Evolutionary conservation across 2,329 filamentous ascomycete species (phyloP), one percentile per base, ranked within the genome.

Genomic region (Xylariaceae sp.): DNA sequence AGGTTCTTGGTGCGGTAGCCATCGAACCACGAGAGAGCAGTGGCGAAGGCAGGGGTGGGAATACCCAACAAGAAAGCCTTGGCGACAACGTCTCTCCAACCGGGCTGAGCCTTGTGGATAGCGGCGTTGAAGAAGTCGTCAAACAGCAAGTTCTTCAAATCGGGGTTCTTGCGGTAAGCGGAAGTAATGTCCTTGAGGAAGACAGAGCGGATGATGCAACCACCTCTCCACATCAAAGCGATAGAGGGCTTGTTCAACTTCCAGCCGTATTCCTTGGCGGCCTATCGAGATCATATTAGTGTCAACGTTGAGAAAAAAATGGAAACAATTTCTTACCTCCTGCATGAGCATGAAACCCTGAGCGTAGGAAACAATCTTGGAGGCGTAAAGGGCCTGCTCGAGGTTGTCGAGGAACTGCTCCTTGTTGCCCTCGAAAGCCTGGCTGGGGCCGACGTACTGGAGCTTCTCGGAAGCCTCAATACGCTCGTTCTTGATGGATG

Each of bases 281-380:
- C 93, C 90, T 94, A 69, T 60, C 15, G 48, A 51, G 13, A 13
- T 37, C 18, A 63, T 61, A 64, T 61, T 45, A n/a, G 23, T 30
- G 23, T 30, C 23, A 59, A 10, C 30, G 15, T n/a, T 51, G 17
- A 35, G 15, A 11, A 49, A 10, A 53, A 56, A 11, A 1, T 4
- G 45, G 18, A 49, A 10, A 18, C 3, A 15, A 6, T 51, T 3
- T 56, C 86, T 78, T 78, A 92, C 91, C 80, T 96, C 89, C 82
- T 97, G 93, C 86, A 99, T 97, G 74, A 99, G 86, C 93, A 97
- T 97, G 86, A 99, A 99, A 75, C 94, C 94, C 82, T 99, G 94
- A 67, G 94, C 92, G 76, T 99, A 99, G 17, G 94, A 99, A 79
- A 99, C 97, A 76, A 99, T 99, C 89, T 99, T 99, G 73, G 93